Evolutionary conservation across 306 rosid species (phyloP), one percentile per base, ranked within the genome.

Genomic region (Biancaea sappan): DNA sequence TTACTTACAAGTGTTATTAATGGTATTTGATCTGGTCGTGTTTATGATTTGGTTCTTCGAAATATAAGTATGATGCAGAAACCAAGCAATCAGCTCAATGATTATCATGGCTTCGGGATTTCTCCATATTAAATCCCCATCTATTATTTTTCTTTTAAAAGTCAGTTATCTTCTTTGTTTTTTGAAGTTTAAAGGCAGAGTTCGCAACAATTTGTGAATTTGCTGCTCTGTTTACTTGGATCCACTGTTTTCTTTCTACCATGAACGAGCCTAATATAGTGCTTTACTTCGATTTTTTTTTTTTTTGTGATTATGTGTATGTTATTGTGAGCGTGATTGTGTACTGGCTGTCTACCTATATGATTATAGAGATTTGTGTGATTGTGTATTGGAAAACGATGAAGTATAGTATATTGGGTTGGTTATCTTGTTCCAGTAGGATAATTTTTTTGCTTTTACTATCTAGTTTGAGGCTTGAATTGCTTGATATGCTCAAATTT

Each of bases 401-500:
- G 54, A 64, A 65, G 13, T 24, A 25, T 21, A 2, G 38, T 13
- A 8, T 13, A 8, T 8, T 25, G 8, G 21, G 54, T 25, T 66
- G 22, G 29, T 66, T 24, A 11, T 63, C 43, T 24, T 41, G 71
- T 43, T 66, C 24, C n/a, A 6, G 2, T 41, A 28, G 43, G 43
- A 47, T 47, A 28, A 28, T 18, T 34, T 25, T 26, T 47, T 47
- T 28, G n/a, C n/a, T 18, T n/a, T n/a, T 28, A 18, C 43, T 18
- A n/a, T 37, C 22, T 66, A 41, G 14, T 6, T 25, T 40, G 71
- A 41, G 18, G 43, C 28, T 47, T 67, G 28, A n/a, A 67, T 18
- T 67, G 25, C 43, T 47, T 47, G 48, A 38, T 64, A 10, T 40
- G 52, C 69, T 67, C 56, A 25, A 66, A 66, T 66, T 66, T 66